Percentiles rank a stretch among this genome's conserved stretches.
phyloP scores from a whole-genome alignment of 352 stramenopile genomes.

The Phytophthora megakarya region DNA sequence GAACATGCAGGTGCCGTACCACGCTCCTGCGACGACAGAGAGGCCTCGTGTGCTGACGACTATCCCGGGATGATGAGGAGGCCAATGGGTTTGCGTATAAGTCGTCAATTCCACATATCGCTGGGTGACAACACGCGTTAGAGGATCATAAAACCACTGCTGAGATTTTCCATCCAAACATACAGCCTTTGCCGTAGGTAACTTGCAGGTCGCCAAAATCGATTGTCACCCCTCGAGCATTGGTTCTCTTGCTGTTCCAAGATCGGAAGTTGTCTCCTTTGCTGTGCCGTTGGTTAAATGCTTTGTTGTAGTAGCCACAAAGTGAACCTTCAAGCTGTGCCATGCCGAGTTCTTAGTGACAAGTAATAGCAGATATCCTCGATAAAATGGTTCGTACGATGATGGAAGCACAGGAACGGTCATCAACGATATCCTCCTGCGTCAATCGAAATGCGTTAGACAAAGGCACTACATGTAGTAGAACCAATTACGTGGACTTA shows the following conservation, averaged over 20 bases:
- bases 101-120: conserved; percentile 65
- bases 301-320: conserved; percentile 72
- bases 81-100: conserved; percentile 19
- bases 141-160: background rate
- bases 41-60: conserved; percentile 4
- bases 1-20: conserved; percentile 20
- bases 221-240: conserved; percentile 49
- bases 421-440: conserved; percentile 53
- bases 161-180: background rate
- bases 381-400: conserved; percentile 37
- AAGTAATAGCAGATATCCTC: background rate
- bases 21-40: conserved; percentile 41
- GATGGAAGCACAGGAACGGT: conserved; percentile 46
- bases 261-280: conserved; percentile 41
- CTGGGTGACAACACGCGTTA: conserved; percentile 26
- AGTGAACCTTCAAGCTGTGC: conserved; percentile 66
- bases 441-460: background rate
- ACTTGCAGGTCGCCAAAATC: conserved; percentile 72
- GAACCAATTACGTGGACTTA: background rate
- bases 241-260: conserved; percentile 59
- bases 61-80: background rate
- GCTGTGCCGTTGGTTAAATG: conserved; percentile 53
- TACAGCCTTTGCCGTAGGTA: conserved; percentile 57
- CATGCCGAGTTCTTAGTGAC: background rate
- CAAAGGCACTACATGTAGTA: background rate